Conservation (phyloP, 2,329 filamentous ascomycete species). For the Aspergillus ochraceoroseus region DNA sequence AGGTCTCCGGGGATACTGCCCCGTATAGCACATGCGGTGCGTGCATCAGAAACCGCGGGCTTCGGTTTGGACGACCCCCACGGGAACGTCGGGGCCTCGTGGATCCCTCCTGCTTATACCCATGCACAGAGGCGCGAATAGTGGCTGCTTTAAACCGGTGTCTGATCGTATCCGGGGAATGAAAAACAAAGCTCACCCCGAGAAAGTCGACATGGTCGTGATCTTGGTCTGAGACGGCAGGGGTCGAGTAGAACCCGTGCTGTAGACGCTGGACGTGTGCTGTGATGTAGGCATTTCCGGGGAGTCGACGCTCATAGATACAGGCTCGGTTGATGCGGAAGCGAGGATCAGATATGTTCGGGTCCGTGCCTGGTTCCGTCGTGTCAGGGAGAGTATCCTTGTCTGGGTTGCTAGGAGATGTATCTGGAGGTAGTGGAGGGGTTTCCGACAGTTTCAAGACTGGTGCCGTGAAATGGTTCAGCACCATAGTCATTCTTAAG, state of each 20-base stretch:
- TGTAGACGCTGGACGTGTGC: slow-evolving; percentile 50
- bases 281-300: slow-evolving; percentile 48
- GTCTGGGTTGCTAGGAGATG: slow-evolving; percentile 4
- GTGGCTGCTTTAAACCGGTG: slow-evolving; percentile 49
- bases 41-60: slow-evolving; percentile 47
- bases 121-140: slow-evolving; percentile 37
- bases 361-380: slow-evolving; percentile 24
- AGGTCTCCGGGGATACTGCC: slow-evolving; percentile 45
- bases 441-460: not conserved
- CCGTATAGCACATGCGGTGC: slow-evolving; percentile 50
- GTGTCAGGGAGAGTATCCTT: slow-evolving; percentile 4
- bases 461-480: slow-evolving; percentile 10
- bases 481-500: slow-evolving; percentile 7
- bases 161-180: slow-evolving; percentile 40
- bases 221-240: slow-evolving; percentile 40
- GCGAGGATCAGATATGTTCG: slow-evolving; percentile 37
- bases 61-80: slow-evolving; percentile 19
- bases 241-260: slow-evolving; percentile 46
- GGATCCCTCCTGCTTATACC: slow-evolving; percentile 1
- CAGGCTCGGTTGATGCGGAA: slow-evolving; percentile 41
- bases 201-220: slow-evolving; percentile 48
- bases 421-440: not conserved
- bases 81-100: slow-evolving; percentile 2
- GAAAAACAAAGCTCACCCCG: slow-evolving; percentile 49
- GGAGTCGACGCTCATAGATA: slow-evolving; percentile 48